phyloP scores from a whole-genome alignment of 2,329 filamentous ascomycete species.

The Monilinia vaccinii-corymbosi region DNA sequence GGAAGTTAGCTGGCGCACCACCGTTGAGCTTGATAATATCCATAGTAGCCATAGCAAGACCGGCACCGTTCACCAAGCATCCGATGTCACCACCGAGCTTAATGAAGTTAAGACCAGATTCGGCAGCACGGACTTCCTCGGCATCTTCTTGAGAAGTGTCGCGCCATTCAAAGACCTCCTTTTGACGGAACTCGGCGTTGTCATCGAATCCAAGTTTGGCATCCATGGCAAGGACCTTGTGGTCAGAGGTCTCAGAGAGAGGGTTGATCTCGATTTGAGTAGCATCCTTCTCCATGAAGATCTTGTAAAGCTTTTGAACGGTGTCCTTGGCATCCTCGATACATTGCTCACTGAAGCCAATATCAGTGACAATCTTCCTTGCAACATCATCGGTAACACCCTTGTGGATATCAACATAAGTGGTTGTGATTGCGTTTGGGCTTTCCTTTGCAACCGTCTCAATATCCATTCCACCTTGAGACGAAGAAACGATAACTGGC shows the following conservation, averaged over 20 bases:
- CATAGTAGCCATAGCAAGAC: conserved; percentile 99
- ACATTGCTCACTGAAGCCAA: conserved; percentile 97
- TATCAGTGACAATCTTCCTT: conserved; percentile 75
- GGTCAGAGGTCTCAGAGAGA: conserved; percentile 93
- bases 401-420: conserved; percentile 83
- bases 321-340: conserved; percentile 90
- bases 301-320: conserved; percentile 98
- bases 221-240: conserved; percentile 98
- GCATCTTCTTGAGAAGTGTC: conserved; percentile 93
- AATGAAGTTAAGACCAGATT: conserved; percentile 98
- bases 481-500: conserved; percentile 94
- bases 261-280: conserved; percentile 99
- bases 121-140: conserved; percentile 92
- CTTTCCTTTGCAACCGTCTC: conserved; percentile 97
- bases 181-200: conserved; percentile 96
- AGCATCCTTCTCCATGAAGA: conserved; percentile 96
- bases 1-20: conserved; percentile 92
- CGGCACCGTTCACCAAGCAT: conserved; percentile 97
- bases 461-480: conserved; percentile 98
- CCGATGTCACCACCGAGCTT: conserved; percentile 99
- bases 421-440: conserved; percentile 92
- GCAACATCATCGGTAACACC: conserved; percentile 96
- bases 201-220: conserved; percentile 98
- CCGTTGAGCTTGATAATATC: conserved; percentile 99
- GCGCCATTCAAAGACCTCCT: conserved; percentile 90